Conservation (phyloP, 306 rosid genomes). For the Morella rubra region DNA sequence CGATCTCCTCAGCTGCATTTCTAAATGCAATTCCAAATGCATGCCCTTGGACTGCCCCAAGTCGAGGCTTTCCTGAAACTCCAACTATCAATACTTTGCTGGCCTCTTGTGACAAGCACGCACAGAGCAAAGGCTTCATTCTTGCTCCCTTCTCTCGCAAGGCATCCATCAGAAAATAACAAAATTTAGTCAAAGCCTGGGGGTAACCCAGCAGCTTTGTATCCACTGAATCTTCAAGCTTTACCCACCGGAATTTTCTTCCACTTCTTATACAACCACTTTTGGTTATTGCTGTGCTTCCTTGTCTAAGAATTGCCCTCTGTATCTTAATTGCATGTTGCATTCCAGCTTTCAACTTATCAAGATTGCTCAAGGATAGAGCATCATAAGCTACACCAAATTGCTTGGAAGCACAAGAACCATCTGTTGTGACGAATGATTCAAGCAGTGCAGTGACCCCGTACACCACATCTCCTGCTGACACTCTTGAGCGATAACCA, state of each 20-base stretch:
- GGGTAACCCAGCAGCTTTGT: conserved; percentile 79
- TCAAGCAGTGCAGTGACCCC: conserved; percentile 96
- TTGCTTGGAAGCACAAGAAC: conserved; percentile 79
- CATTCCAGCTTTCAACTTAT: conserved; percentile 79
- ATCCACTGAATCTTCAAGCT: conserved; percentile 75
- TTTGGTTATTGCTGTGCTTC: conserved; percentile 78
- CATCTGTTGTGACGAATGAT: conserved; percentile 71
- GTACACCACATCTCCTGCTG: conserved; percentile 98
- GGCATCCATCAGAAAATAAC: conserved; percentile 96
- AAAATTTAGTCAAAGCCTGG: conserved; percentile 85
- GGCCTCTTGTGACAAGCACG: conserved; percentile 84
- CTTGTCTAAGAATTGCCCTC: conserved; percentile 88
- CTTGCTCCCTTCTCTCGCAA: conserved; percentile 86
- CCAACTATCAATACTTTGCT: conserved; percentile 78
- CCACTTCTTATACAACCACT: conserved; percentile 85
- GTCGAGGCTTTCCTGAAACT: conserved; percentile 93
- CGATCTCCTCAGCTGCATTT: conserved; percentile 76
- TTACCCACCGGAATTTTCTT: conserved; percentile 89
- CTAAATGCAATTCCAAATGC: conserved; percentile 83
- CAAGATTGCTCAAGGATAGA: conserved; percentile 68
- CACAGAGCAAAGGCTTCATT: conserved; percentile 95
- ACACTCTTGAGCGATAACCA: conserved; percentile 78
- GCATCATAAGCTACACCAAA: conserved; percentile 88
- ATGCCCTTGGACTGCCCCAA: conserved; percentile 83
- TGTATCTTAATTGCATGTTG: conserved; percentile 84